Evolutionary conservation across 176 grass and related monocot species (phyloP), one percentile per base, ranked within the genome.

Genomic region (Leersia perrieri): DNA sequence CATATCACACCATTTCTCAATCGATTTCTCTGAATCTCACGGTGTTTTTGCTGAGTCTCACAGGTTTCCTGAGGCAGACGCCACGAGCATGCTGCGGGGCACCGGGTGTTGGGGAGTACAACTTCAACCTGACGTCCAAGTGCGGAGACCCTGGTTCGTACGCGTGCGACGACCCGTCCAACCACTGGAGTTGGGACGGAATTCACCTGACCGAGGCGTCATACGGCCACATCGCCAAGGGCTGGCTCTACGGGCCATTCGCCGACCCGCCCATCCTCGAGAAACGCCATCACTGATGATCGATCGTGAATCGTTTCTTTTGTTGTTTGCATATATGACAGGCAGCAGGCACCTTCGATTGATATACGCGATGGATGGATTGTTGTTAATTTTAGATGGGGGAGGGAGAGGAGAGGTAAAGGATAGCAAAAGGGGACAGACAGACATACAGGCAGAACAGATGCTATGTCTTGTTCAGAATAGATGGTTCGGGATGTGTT

Each of bases 171-270:
- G 83, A 94, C 62, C 92, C 92, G 0, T 89, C 84, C 22, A 91
- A 85, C 78, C 89, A 94, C 74, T 82, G 76, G 92, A 94, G 84
- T 78, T 94, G 91, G 90, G 90, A 92, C 76, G 90, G 90, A 41
- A 71, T 92, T 70, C 90, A 92, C 40, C 84, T 92, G 61, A 92
- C 90, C 4, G 87, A 92, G 68, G 90, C 86, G 0, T 53, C 90
- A 42, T 89, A 89, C 12, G 90, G 89, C 60, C 86, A 94, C 83
- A 94, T 94, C 81, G 89, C 92, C 82, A 81, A 69, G 83, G 92
- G 92, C 3, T 94, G 92, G 92, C 79, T 94, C 66, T 91, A 94
- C 33, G 92, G 92, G 11, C 92, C 92, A 11, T 94, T 81, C 63
- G 92, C 86, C 32, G 85, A 94, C 60, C 92, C 92, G 28, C 83